Evolutionary conservation across 768 basidiomycete species (phyloP).

Genomic region (Paxillus ammoniavirescens): DNA sequence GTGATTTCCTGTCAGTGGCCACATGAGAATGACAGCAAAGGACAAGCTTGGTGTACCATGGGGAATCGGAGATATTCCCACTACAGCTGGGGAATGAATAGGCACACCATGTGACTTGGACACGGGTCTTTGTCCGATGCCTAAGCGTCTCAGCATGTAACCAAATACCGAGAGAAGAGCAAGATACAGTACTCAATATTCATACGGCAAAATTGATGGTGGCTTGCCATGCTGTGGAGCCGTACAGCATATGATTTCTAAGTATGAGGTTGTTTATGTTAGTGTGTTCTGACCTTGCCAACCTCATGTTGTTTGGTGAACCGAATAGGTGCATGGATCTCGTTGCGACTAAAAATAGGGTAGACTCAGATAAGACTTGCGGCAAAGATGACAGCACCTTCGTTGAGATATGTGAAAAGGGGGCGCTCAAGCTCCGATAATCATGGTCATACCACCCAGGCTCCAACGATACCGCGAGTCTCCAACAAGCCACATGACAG

Average conservation of each 20-base stretch:
- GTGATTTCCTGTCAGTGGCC: not conserved
- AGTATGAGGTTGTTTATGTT: conserved; percentile 15
- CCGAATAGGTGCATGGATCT: not conserved
- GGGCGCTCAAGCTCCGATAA: conserved; percentile 34
- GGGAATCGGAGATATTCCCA: not conserved
- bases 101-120: not conserved
- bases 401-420: conserved; percentile 13
- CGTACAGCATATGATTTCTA: conserved; percentile 5
- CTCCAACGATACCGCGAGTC: not conserved
- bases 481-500: conserved; percentile 11
- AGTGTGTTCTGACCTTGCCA: conserved; percentile 11
- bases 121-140: too few species aligned
- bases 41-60: not conserved
- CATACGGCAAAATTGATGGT: conserved; percentile 4
- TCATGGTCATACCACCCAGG: not conserved
- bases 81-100: not conserved
- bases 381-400: not conserved
- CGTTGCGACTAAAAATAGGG: conserved; percentile 6
- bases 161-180: not conserved
- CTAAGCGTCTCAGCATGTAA: too few species aligned
- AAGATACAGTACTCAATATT: not conserved
- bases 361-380: conserved; percentile 5
- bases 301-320: conserved; percentile 9
- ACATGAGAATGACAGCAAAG: not conserved
- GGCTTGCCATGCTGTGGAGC: conserved; percentile 20